Evolutionary conservation across 2,329 filamentous ascomycete genomes (phyloP).

Genomic region (Sporothrix curviconia): DNA sequence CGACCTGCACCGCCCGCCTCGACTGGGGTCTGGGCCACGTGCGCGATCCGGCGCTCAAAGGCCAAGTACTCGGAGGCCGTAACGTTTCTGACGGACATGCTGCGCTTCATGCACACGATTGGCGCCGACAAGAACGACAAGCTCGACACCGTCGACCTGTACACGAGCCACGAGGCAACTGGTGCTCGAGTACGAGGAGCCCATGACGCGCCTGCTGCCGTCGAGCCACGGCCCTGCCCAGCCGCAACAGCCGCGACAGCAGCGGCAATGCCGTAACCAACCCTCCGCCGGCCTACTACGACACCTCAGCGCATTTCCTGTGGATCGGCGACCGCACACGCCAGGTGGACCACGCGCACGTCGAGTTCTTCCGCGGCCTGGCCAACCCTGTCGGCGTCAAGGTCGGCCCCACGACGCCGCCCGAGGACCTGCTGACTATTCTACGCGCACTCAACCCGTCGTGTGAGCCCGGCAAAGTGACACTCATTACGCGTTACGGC

Average conservation of each 20-base stretch:
- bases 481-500: slow-evolving; percentile 92
- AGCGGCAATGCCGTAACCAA: background rate
- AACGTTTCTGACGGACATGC: slow-evolving; percentile 76
- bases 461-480: slow-evolving; percentile 84
- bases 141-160: slow-evolving; percentile 87
- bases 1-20: slow-evolving; percentile 83
- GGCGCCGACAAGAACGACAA: slow-evolving; percentile 80
- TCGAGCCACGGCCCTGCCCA: slow-evolving; percentile 37
- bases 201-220: slow-evolving; percentile 56
- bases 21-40: slow-evolving; percentile 96
- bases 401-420: slow-evolving; percentile 78
- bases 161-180: slow-evolving; percentile 93
- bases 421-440: slow-evolving; percentile 67
- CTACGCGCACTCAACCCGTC: slow-evolving; percentile 80
- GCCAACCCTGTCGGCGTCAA: slow-evolving; percentile 96
- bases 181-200: slow-evolving; percentile 88
- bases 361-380: slow-evolving; percentile 95
- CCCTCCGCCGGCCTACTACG: slow-evolving; percentile 61
- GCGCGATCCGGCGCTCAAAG: slow-evolving; percentile 72
- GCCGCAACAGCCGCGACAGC: background rate
- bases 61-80: slow-evolving; percentile 82
- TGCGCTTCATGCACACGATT: slow-evolving; percentile 90
- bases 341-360: slow-evolving; percentile 85
- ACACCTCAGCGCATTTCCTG: slow-evolving; percentile 92
- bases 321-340: slow-evolving; percentile 97